A percentile compares a stretch with the other conserved stretches of the same genome.
phyloP scores from a whole-genome alignment of 371 early-diverging fungal species.

The Entomophthora muscae region DNA sequence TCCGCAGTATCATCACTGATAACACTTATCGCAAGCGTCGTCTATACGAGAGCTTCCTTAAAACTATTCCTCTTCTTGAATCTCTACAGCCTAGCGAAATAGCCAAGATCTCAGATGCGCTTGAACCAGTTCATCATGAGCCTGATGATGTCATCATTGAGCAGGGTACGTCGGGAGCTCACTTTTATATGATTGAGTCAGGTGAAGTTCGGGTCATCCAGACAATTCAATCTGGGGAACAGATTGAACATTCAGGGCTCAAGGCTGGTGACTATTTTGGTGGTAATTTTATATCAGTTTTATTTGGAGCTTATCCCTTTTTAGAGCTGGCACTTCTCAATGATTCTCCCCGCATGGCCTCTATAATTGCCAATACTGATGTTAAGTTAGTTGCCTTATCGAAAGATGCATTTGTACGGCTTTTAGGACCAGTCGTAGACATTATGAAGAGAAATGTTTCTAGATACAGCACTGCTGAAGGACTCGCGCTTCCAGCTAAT shows the following conservation, averaged over 20 bases:
- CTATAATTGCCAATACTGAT: constrained; percentile 70
- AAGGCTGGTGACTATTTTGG: constrained; percentile 91
- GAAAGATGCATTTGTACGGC: constrained; percentile 78
- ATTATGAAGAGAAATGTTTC: constrained; percentile 73
- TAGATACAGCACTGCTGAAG: constrained; percentile 36
- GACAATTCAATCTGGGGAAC: constrained; percentile 52
- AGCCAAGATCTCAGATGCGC: constrained; percentile 87
- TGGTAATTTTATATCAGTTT: constrained; percentile 34
- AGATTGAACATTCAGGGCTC: constrained; percentile 52
- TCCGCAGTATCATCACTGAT: constrained; percentile 86
- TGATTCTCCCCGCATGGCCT: constrained; percentile 81
- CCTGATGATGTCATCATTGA: constrained; percentile 63
- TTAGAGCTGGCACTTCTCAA: constrained; percentile 79
- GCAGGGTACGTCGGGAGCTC: constrained; percentile 74
- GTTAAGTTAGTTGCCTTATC: constrained; percentile 83
- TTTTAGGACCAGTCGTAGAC: constrained; percentile 85
- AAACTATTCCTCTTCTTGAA: constrained; percentile 65
- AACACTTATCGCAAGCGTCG: constrained; percentile 78
- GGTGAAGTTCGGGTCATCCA: constrained; percentile 71
- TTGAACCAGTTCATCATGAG: constrained; percentile 65
- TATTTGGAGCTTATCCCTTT: constrained; percentile 11
- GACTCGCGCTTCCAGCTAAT: too few species aligned
- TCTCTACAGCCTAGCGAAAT: constrained; percentile 80
- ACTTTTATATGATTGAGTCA: constrained; percentile 77
- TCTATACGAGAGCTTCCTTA: constrained; percentile 84